Evolutionary conservation across 2,329 filamentous ascomycete species (phyloP).

Genomic region (Cercospora sesami): DNA sequence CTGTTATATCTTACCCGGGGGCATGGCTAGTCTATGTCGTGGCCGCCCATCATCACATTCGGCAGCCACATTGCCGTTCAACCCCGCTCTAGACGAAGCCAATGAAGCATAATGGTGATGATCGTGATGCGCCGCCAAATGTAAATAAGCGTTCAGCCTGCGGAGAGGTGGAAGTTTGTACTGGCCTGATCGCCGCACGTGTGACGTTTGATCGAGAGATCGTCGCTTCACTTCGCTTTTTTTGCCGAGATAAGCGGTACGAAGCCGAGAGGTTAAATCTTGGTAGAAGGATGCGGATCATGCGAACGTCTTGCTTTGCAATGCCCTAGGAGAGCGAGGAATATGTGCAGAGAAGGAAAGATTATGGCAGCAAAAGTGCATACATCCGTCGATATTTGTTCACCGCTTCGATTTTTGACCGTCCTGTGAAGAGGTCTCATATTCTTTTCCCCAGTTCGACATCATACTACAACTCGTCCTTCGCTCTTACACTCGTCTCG

Average conservation of each 20-base stretch:
- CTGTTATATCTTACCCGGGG: not conserved
- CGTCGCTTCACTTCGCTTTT: not conserved
- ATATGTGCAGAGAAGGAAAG: not conserved
- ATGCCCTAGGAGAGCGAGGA: not conserved
- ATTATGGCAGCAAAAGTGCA: not conserved
- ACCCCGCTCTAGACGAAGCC: conserved; percentile 11
- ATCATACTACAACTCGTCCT: conserved; percentile 19
- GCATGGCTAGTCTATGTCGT: conserved; percentile 7
- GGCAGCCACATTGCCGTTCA: conserved; percentile 5
- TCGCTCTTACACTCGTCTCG: not conserved
- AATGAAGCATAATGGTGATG: not conserved
- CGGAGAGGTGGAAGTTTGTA: conserved; percentile 10
- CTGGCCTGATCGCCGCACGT: conserved; percentile 10
- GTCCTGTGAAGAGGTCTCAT: not conserved
- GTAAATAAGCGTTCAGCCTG: conserved; percentile 1
- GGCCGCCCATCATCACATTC: not conserved
- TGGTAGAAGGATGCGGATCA: not conserved
- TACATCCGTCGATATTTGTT: not conserved
- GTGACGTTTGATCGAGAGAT: conserved; percentile 6
- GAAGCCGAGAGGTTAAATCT: not conserved
- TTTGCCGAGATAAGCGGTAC: not conserved
- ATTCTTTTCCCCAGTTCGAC: not conserved
- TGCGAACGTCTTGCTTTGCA: not conserved
- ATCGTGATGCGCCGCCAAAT: not conserved
- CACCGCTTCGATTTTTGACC: not conserved